phyloP scores from a whole-genome alignment of 2,329 filamentous ascomycete genomes.

The Pestalotiopsis sp. region DNA sequence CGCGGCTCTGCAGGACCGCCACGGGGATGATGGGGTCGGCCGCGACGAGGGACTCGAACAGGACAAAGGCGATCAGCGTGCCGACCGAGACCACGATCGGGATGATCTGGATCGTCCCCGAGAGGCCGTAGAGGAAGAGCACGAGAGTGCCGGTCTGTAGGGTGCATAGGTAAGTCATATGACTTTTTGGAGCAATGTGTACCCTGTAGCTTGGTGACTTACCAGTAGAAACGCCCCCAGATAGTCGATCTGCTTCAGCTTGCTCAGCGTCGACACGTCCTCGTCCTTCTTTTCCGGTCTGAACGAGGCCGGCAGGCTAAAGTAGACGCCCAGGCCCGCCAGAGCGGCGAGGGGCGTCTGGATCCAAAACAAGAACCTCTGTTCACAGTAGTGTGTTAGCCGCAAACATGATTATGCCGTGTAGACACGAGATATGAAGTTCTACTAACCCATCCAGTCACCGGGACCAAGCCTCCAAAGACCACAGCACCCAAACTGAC shows the following conservation, averaged over 20 bases:
- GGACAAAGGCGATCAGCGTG: constrained; percentile 55
- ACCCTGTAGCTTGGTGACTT: constrained; percentile 26
- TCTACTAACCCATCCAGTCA: constrained; percentile 69
- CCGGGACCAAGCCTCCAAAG: constrained; percentile 65
- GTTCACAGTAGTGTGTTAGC: constrained; percentile 10
- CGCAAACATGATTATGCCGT: background rate
- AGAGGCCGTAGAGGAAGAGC: constrained; percentile 73
- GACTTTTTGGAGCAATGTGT: background rate
- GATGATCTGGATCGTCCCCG: constrained; percentile 60
- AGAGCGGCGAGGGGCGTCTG: constrained; percentile 69
- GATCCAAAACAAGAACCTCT: constrained; percentile 74
- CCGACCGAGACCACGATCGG: constrained; percentile 63
- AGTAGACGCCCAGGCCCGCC: constrained; percentile 63
- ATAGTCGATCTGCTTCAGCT: constrained; percentile 73
- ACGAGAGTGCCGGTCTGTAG: constrained; percentile 64
- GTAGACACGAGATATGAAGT: background rate
- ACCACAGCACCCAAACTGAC: constrained; percentile 73
- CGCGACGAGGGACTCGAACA: constrained; percentile 67
- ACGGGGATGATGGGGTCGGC: constrained; percentile 77
- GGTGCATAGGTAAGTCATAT: constrained; percentile 11
- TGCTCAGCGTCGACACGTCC: constrained; percentile 47
- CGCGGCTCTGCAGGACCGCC: constrained; percentile 68
- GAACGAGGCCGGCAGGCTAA: constrained; percentile 62
- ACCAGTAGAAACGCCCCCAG: constrained; percentile 70
- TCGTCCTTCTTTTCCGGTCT: constrained; percentile 38